A percentile compares a stretch with the other conserved stretches of the same genome.
Evolutionary conservation across 2,329 filamentous ascomycete species (phyloP).

Genomic region (Fusarium sarcochroum): DNA sequence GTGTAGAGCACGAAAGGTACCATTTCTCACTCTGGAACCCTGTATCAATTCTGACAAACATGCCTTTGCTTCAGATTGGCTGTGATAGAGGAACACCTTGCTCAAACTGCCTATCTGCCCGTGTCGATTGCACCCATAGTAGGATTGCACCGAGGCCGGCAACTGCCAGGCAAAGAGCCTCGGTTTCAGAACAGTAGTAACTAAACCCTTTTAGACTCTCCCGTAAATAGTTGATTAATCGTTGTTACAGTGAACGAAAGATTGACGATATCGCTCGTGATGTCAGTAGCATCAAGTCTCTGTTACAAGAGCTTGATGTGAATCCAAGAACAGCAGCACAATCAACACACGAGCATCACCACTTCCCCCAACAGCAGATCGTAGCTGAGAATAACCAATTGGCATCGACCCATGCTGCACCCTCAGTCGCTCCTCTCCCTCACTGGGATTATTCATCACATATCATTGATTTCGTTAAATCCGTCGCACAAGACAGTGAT

Average conservation of each 20-base stretch:
- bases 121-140: slow-evolving; percentile 53
- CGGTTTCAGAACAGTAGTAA: slow-evolving; percentile 57
- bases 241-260: slow-evolving; percentile 52
- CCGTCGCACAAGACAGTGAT: slow-evolving; percentile 16
- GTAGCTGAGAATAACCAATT: accelerated
- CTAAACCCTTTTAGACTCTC: background rate
- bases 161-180: slow-evolving; percentile 51
- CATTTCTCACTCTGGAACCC: background rate
- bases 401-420: accelerated
- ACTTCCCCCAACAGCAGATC: background rate
- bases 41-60: background rate
- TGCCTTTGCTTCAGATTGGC: slow-evolving; percentile 18
- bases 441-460: slow-evolving; percentile 53
- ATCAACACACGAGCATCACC: background rate
- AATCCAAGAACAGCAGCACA: background rate
- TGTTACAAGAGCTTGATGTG: slow-evolving; percentile 41
- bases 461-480: slow-evolving; percentile 53
- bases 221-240: accelerated
- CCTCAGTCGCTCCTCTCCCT: background rate
- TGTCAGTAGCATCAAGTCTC: slow-evolving; percentile 52
- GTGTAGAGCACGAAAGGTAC: slow-evolving; percentile 43
- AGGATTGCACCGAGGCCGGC: slow-evolving; percentile 44
- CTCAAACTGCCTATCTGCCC: slow-evolving; percentile 53
- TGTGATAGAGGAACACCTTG: slow-evolving; percentile 43
- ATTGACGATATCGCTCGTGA: slow-evolving; percentile 54